These are phyloP conservation scores for Yamadazyma dushanensis DNA, from an alignment of 1,139 yeast species.

Conservation along the genomic window DNA sequence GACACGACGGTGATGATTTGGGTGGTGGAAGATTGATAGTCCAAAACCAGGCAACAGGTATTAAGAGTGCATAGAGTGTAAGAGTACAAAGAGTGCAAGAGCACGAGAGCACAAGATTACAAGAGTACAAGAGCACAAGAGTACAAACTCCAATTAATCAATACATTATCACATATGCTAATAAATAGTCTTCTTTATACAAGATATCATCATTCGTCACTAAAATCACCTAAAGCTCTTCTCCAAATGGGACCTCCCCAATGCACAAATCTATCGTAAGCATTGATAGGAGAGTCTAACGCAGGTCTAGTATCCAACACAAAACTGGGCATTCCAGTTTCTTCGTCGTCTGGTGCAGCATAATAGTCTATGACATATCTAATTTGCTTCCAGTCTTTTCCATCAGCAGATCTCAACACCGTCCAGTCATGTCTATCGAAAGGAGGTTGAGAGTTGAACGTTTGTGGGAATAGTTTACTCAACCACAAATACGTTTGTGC, in stretches of 20 bases:
- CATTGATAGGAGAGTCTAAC: slow-evolving; percentile 64
- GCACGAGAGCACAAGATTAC: too few relatives aligned
- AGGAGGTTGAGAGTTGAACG: slow-evolving; percentile 79
- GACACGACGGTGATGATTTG: too few relatives aligned
- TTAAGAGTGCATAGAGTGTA: too few relatives aligned
- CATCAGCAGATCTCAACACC: slow-evolving; percentile 68
- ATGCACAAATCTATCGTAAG: slow-evolving; percentile 62
- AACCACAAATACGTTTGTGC: slow-evolving; percentile 70
- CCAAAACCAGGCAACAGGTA: too few relatives aligned
- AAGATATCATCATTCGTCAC: slow-evolving; percentile 3
- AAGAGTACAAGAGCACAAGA: too few relatives aligned
- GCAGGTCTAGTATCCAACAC: slow-evolving; percentile 95
- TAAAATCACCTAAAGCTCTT: slow-evolving; percentile 42
- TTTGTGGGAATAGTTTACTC: slow-evolving; percentile 69
- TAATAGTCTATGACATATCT: slow-evolving; percentile 96
- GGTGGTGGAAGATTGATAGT: too few relatives aligned
- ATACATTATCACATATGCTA: too few relatives aligned
- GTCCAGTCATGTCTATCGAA: slow-evolving; percentile 99
- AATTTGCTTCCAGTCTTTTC: slow-evolving; percentile 50
- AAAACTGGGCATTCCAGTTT: slow-evolving; percentile 86
- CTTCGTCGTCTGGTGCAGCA: slow-evolving; percentile 87
- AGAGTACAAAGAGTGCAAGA: too few relatives aligned
- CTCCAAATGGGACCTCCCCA: slow-evolving; percentile 46
- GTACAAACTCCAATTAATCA: too few relatives aligned
- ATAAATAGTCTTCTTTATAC: slow-evolving; percentile 3